Evolutionary conservation across 2,329 filamentous ascomycete species (phyloP), one percentile per base, ranked within the genome.

Genomic region (Botrytis hyacinthi): DNA sequence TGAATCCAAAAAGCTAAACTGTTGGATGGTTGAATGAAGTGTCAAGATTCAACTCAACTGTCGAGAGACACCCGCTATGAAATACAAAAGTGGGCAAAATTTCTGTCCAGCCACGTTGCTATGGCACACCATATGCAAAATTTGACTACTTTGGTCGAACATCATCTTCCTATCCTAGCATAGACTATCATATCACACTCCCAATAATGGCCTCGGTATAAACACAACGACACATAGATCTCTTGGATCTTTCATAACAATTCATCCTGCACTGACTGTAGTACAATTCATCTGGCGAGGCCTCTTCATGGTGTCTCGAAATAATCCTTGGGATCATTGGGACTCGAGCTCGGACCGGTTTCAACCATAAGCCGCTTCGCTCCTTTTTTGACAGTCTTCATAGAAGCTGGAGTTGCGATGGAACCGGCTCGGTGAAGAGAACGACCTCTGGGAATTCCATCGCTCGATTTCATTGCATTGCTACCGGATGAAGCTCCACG

Each of bases 151-250:
- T 22, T 57, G 18, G 35, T 48, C 12, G 14, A 22, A 68, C 35
- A 57, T 46, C 26, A 67, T 54, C 18, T 40, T 68, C 22, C 35
- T 42, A 68, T 68, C 65, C 35, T 68, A 57, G 35, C 48, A 57
- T 57, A 54, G 37, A 37, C 37, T 57, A 68, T n/a, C 48, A 68
- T 42, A 57, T 40, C 65, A 67, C 16, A 68, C 16, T 68, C 35
- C 9, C 26, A 40, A 68, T 37, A 40, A 29, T 68, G 32, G 35
- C 14, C 51, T n/a, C 42, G 16, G 26, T 37, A 48, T 51, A 4
- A 40, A 9, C 46, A 35, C 22, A 26, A 54, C 26, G 22, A 54
- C 29, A 37, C 65, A 68, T 20, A 37, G 37, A 68, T 54, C 26
- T 46, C 29, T 35, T 68, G 1, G 22, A 54, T 29, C 32, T 40